Evolutionary conservation across 306 rosid species (phyloP).

Genomic region (Betula pendula): DNA sequence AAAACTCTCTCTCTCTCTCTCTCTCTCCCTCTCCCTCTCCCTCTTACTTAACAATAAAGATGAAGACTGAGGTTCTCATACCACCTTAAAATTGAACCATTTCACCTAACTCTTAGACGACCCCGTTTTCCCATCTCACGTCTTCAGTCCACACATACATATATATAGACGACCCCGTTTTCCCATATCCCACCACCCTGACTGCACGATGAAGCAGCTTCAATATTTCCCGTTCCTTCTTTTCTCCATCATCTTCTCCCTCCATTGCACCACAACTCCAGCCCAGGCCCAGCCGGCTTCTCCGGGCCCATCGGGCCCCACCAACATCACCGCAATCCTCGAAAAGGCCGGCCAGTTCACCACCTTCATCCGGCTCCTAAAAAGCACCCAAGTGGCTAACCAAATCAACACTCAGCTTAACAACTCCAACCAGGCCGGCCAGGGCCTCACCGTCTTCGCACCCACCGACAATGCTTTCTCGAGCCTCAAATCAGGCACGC

Average conservation of each 20-base stretch:
- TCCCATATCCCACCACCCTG: constrained; percentile 30
- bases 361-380: constrained; percentile 68
- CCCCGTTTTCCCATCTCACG: constrained; percentile 21
- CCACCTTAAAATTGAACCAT: constrained; percentile 54
- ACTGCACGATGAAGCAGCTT: background rate
- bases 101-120: constrained; percentile 53
- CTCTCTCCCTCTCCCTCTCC: constrained; percentile 19
- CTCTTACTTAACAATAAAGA: constrained; percentile 23
- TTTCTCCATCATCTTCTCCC: constrained; percentile 7
- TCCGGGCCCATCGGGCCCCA: constrained; percentile 66
- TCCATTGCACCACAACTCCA: constrained; percentile 16
- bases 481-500: constrained; percentile 58
- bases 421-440: constrained; percentile 81
- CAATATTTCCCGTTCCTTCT: constrained; percentile 14
- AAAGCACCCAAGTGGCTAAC: constrained; percentile 56
- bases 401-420: constrained; percentile 78
- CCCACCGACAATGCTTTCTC: constrained; percentile 86
- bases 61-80: constrained; percentile 42
- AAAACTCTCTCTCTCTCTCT: constrained; percentile 30
- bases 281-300: constrained; percentile 48
- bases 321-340: constrained; percentile 65
- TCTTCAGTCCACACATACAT: background rate
- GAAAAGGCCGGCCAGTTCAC: constrained; percentile 91
- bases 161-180: constrained; percentile 15
- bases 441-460: constrained; percentile 86